Evolutionary conservation across 1,284 basidiomycete genomes (phyloP).

Genomic region (Cutaneotrichosporon spelunceum): DNA sequence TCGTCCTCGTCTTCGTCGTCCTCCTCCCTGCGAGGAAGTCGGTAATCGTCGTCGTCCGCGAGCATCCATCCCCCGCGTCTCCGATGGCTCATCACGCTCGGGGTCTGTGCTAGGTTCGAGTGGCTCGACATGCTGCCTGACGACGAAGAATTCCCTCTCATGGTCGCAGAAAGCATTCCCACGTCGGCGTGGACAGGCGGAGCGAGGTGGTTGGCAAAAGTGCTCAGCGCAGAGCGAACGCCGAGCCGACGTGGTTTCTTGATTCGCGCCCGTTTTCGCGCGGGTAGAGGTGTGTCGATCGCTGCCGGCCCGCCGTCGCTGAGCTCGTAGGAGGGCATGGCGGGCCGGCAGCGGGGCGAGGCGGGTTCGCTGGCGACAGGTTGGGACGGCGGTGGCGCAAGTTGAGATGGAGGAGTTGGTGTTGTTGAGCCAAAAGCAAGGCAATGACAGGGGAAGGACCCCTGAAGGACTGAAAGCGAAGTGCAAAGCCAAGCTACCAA

Average conservation of each 20-base stretch:
- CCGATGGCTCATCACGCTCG: neutral
- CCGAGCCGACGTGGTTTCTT: conserved; percentile 1
- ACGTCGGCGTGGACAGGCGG: conserved; percentile 1
- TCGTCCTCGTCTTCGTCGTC: neutral
- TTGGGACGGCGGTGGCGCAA: neutral
- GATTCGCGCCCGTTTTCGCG: neutral
- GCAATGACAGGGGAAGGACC: too few relatives aligned
- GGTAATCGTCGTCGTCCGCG: neutral
- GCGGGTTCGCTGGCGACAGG: neutral
- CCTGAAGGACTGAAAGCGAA: too few relatives aligned
- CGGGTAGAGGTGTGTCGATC: neutral
- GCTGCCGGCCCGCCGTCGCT: neutral
- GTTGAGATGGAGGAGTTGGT: too few relatives aligned
- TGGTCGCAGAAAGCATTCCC: neutral
- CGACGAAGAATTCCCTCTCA: neutral
- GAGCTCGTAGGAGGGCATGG: neutral
- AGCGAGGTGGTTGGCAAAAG: conserved; percentile 2
- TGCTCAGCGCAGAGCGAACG: neutral
- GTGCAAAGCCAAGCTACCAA: too few relatives aligned
- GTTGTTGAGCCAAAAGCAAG: too few relatives aligned
- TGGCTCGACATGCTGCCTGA: neutral
- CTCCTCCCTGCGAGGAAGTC: neutral
- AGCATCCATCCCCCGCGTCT: conserved; percentile 4
- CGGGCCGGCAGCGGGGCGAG: neutral
- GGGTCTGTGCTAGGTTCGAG: neutral